Evolutionary conservation across 306 rosid genomes (phyloP).

Genomic region (Mimosa pudica): DNA sequence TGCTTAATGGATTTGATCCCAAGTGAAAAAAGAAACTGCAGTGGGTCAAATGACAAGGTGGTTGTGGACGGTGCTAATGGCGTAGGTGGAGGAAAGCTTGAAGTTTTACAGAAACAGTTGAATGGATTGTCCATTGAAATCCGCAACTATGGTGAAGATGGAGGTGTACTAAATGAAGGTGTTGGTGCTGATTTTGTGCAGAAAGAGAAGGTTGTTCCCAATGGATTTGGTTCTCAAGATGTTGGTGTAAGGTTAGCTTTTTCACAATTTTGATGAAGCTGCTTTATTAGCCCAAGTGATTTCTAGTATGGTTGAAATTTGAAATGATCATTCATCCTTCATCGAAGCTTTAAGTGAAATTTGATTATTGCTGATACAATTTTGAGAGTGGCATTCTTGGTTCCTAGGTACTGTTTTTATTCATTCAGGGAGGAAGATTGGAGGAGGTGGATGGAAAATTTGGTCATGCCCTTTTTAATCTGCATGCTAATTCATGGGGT

Average conservation of each 20-base stretch:
- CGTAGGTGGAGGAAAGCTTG: conserved; percentile 84
- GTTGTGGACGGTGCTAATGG: conserved; percentile 94
- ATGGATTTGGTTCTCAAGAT: conserved; percentile 65
- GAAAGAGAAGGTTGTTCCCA: conserved; percentile 86
- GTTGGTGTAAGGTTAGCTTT: conserved; percentile 72
- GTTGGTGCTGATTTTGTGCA: conserved; percentile 99
- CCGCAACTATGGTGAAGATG: conserved; percentile 73
- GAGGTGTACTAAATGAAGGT: conserved; percentile 85
- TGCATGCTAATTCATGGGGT: conserved; percentile 25
- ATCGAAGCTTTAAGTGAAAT: background rate
- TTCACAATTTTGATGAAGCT: conserved; percentile 26
- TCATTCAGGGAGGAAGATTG: background rate
- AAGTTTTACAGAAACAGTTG: conserved; percentile 53
- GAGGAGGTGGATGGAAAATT: conserved; percentile 1
- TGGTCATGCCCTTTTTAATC: conserved; percentile 19
- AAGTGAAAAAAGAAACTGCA: conserved; percentile 34
- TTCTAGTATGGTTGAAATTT: background rate
- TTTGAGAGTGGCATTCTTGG: background rate
- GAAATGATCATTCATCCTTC: conserved; percentile 9
- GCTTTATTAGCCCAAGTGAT: background rate
- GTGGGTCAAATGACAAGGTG: conserved; percentile 47
- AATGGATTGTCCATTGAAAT: conserved; percentile 62
- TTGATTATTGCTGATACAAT: background rate
- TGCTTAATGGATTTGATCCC: conserved; percentile 83
- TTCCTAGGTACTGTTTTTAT: background rate